A percentile compares a stretch with the other conserved stretches of the same genome.
Conservation (phyloP, 176 grass and related monocot genomes). For the Ensete glaucum region DNA sequence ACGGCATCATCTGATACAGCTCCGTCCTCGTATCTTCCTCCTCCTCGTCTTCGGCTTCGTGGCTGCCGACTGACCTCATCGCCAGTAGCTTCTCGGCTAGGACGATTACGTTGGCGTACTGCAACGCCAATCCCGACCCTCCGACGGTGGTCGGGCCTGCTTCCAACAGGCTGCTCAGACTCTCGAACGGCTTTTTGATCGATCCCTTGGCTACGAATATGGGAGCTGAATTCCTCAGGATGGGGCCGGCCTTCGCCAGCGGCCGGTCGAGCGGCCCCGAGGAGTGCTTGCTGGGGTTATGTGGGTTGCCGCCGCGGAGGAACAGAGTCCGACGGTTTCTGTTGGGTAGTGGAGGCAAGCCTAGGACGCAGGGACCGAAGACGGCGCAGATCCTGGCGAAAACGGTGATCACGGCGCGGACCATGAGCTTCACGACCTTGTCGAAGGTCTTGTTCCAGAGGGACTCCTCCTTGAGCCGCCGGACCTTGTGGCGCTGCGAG, state of each 20-base stretch:
- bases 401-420: constrained; percentile 47
- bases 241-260: not conserved
- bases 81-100: constrained; percentile 34
- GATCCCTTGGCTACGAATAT: constrained; percentile 34
- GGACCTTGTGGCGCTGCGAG: constrained; percentile 55
- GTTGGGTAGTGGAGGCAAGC: constrained; percentile 28
- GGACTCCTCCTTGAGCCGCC: constrained; percentile 61
- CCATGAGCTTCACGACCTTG: constrained; percentile 59
- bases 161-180: constrained; percentile 20
- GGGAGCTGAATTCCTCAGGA: constrained; percentile 52
- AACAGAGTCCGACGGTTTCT: not conserved
- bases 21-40: constrained; percentile 50
- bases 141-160: constrained; percentile 43
- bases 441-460: constrained; percentile 59
- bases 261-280: constrained; percentile 38
- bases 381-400: constrained; percentile 41
- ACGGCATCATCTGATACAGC: constrained; percentile 66
- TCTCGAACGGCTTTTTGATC: not conserved
- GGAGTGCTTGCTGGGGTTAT: constrained; percentile 16
- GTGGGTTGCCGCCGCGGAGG: not conserved
- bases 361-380: constrained; percentile 42
- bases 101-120: constrained; percentile 62
- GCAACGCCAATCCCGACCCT: constrained; percentile 43
- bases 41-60: constrained; percentile 13
- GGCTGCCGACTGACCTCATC: constrained; percentile 16